Base-by-base conservation (phyloP, 2,329 filamentous ascomycete species). In the Penicillium capsulatum region DNA sequence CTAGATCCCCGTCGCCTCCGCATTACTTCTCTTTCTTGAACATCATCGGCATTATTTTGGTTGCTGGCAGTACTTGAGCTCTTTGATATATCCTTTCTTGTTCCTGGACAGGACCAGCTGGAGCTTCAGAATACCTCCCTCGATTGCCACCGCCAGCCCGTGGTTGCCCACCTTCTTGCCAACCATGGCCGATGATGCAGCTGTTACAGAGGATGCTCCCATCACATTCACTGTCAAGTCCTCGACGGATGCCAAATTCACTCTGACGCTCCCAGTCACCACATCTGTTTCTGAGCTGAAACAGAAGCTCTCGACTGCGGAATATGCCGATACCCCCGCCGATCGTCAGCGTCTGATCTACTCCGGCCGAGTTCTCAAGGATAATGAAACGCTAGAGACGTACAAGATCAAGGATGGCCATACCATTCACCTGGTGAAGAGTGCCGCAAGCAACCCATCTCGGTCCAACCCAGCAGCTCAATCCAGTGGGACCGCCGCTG, bases 341-440 rank as follows among this genome's bases (percentile, higher is more conserved):
- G 88, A 94, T 60, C 81, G 89, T 54, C 91, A 97, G 70, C 86
- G 92, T 45, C 76, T 98, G 49, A 98, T 98, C 70, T 98, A 97
- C 74, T 96, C 91, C 4, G 92, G 92, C 37, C 84, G 91, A 45
- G 91, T 98, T 45, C 81, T 98, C 71, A 98, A 97, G 73, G 92
- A 98, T 64, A 81, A 84, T 43, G 91, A 98, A 57, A 83, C 85
- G 0, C 72, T 98, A 30, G 80, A 76, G 49, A 80, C 80, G 40
- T 94, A 94, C 73, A 97, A 96, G 74, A 90, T 98, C 67, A 96
- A 96, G 75, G 77, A 87, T 50, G 89, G 90, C 49, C 92, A 97
- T 67, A 97, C 91, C 13, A 81, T 98, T 54, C 92, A 98, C 66
- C 79, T 98, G 57, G 92, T 98, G 58, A 96, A 94, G 74, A 94